Conservation (phyloP, 345 rosid species). For the Eucalyptus sideroxylon region DNA sequence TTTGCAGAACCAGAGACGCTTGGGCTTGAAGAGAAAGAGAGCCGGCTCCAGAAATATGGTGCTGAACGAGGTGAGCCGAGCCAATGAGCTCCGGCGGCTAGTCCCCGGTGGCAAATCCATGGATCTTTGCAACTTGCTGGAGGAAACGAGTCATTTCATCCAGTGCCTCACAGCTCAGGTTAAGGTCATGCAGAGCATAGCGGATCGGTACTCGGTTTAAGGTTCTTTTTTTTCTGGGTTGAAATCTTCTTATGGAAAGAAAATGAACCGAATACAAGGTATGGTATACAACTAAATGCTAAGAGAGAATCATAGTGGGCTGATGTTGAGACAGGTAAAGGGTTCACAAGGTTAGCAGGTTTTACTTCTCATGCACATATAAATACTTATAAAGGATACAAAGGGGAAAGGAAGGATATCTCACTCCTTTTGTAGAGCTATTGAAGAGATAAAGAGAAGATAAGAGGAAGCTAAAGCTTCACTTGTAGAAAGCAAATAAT, state of each 20-base stretch:
- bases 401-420: not conserved
- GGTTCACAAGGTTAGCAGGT: not conserved
- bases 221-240: not conserved
- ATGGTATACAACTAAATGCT: not conserved
- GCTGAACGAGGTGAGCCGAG: not conserved
- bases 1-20: not conserved
- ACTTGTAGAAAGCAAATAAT: not conserved
- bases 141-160: slow-evolving; percentile 25
- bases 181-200: slow-evolving; percentile 23
- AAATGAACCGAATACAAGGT: not conserved
- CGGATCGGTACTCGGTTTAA: not conserved
- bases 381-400: not conserved
- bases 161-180: slow-evolving; percentile 21
- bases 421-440: not conserved
- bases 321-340: not conserved
- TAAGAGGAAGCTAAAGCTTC: not conserved
- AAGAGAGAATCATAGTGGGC: not conserved
- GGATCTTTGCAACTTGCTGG: slow-evolving; percentile 14
- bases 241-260: not conserved
- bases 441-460: not conserved
- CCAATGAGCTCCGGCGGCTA: slow-evolving; percentile 4
- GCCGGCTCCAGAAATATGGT: not conserved
- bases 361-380: not conserved
- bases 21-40: not conserved
- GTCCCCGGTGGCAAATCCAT: slow-evolving; percentile 24